Evolutionary conservation across 1,139 yeast genomes (phyloP).

Genomic region (Geotrichum cucujoidarum): DNA sequence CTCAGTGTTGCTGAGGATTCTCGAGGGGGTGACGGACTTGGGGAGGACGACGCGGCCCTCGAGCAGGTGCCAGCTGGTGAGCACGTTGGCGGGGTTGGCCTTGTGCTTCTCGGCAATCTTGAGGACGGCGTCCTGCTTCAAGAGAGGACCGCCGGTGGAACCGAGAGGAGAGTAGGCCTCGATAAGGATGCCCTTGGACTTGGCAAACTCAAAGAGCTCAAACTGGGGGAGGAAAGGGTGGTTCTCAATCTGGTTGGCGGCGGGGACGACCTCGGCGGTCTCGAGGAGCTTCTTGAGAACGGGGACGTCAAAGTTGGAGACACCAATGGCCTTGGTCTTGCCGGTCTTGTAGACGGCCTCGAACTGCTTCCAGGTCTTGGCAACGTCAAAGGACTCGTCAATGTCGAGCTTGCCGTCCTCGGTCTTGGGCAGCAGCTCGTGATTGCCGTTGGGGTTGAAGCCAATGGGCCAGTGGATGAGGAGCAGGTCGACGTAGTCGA

Average conservation of each 20-base stretch:
- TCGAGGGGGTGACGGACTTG: slow-evolving; percentile 57
- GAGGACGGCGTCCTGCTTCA: slow-evolving; percentile 46
- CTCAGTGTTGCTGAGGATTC: slow-evolving; percentile 57
- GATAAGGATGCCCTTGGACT: slow-evolving; percentile 50
- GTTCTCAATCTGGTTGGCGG: slow-evolving; percentile 65
- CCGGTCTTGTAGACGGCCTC: slow-evolving; percentile 57
- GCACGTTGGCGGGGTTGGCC: slow-evolving; percentile 55
- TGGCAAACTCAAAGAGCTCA: slow-evolving; percentile 53
- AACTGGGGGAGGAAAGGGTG: slow-evolving; percentile 73
- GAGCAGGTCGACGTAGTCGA: slow-evolving; percentile 79
- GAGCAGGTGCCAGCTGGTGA: slow-evolving; percentile 67
- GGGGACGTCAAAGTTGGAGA: slow-evolving; percentile 63
- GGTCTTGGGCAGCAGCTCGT: slow-evolving; percentile 40
- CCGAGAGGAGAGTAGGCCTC: slow-evolving; percentile 85
- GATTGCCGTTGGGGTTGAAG: slow-evolving; percentile 42
- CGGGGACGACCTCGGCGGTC: slow-evolving; percentile 56
- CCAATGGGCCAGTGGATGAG: slow-evolving; percentile 87
- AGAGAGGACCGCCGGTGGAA: slow-evolving; percentile 59
- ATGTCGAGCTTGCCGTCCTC: slow-evolving; percentile 45
- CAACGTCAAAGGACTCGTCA: slow-evolving; percentile 50
- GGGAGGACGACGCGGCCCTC: slow-evolving; percentile 70
- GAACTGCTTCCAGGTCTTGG: slow-evolving; percentile 66
- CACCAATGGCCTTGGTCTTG: slow-evolving; percentile 68
- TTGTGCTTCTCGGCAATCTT: slow-evolving; percentile 53
- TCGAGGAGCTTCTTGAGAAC: slow-evolving; percentile 51